phyloP scores from a whole-genome alignment of 169 alveolate genomes.

The Plasmodium malariae region DNA sequence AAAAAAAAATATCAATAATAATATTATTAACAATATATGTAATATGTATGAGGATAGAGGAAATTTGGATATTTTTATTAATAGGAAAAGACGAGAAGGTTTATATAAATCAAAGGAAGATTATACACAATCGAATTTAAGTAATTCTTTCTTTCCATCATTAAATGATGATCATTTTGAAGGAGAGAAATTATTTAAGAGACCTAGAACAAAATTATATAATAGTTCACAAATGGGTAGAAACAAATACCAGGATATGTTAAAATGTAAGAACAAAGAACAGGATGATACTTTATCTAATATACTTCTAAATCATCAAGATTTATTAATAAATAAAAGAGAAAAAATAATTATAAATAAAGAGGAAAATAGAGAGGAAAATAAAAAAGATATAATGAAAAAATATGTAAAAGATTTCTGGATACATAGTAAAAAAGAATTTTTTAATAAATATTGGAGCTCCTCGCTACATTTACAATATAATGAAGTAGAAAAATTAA shows the following conservation, averaged over 20 bases:
- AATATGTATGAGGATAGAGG: conserved; percentile 27
- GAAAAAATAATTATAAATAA: conserved; percentile 43
- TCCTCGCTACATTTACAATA: conserved; percentile 8
- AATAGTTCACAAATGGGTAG: not conserved
- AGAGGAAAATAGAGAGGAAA: conserved; percentile 1
- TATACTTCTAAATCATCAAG: conserved; percentile 43
- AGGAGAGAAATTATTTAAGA: conserved; percentile 64
- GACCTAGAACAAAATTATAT: conserved; percentile 17
- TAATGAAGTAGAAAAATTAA: conserved; percentile 58
- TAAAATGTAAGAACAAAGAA: not conserved
- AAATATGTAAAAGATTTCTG: conserved; percentile 44
- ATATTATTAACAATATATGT: conserved; percentile 20
- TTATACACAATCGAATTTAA: not conserved
- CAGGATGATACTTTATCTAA: not conserved
- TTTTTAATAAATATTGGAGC: conserved; percentile 33
- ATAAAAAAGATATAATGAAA: conserved; percentile 8
- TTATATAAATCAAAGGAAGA: not conserved
- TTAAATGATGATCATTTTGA: conserved; percentile 32
- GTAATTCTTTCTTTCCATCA: not conserved
- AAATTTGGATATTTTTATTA: not conserved
- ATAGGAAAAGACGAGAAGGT: not conserved
- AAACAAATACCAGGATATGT: not conserved
- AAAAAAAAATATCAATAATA: conserved; percentile 37
- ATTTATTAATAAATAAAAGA: conserved; percentile 69
- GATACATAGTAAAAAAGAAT: conserved; percentile 22